Conservation (phyloP, 495 filamentous ascomycete species). For the Astrocystis sublimbata region DNA sequence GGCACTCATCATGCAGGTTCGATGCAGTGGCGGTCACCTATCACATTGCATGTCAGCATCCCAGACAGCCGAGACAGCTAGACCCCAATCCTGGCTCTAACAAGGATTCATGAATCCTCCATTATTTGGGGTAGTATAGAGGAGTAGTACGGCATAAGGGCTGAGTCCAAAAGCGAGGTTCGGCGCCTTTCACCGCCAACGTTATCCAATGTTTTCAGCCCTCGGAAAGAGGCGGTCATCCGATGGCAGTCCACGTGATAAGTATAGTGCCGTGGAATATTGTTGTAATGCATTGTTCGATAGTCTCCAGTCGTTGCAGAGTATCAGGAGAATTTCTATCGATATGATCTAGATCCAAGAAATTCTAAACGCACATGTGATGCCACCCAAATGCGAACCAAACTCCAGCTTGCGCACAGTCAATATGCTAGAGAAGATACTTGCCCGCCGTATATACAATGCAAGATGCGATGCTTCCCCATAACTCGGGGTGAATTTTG, state of each 20-base stretch:
- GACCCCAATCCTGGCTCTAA: no score
- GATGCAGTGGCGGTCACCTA: not conserved
- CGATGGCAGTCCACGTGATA: no score
- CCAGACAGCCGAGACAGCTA: not conserved
- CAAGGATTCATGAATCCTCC: no score
- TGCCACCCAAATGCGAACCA: not conserved
- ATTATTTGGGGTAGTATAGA: no score
- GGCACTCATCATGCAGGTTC: not conserved
- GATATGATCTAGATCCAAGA: slow-evolving; percentile 5
- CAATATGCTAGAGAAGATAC: slow-evolving; percentile 1
- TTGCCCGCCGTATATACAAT: slow-evolving; percentile 11
- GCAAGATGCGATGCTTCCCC: slow-evolving; percentile 6
- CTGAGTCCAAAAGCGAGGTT: not conserved
- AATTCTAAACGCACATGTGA: slow-evolving; percentile 4
- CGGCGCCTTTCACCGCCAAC: slow-evolving; percentile 12
- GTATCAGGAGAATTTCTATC: not conserved
- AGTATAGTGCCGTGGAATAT: not conserved
- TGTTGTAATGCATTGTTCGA: not conserved
- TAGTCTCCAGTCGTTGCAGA: no score
- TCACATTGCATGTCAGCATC: not conserved
- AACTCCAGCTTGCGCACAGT: slow-evolving; percentile 1
- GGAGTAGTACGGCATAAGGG: slow-evolving; percentile 13
- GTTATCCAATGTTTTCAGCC: not conserved
- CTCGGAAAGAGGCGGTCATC: not conserved
- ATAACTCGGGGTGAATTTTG: not conserved